Conservation (phyloP, 345 rosid genomes). For the Toxicodendron radicans region DNA sequence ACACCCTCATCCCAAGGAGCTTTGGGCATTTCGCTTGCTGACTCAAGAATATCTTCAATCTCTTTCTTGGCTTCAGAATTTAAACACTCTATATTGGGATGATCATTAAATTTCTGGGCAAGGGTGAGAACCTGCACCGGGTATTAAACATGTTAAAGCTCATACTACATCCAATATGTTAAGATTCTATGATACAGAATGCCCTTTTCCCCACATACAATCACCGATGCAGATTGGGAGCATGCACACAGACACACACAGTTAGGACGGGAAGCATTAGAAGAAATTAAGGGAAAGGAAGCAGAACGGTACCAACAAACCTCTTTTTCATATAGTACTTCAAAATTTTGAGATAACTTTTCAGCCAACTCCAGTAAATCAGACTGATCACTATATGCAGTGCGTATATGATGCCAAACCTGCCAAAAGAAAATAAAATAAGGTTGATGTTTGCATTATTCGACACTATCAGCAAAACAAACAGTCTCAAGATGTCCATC, state of each 20-base stretch:
- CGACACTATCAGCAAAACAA: neutral
- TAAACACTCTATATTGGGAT: conserved; percentile 17
- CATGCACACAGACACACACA: neutral
- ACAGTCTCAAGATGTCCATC: neutral
- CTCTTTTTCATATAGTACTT: conserved; percentile 34
- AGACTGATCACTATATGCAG: conserved; percentile 34
- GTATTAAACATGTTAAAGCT: conserved; percentile 11
- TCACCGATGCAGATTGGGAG: too few relatives aligned
- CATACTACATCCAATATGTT: neutral
- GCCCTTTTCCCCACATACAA: neutral
- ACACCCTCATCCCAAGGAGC: conserved; percentile 44
- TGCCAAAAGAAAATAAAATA: conserved; percentile 19
- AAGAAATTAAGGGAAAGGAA: neutral
- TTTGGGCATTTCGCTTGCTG: conserved; percentile 29
- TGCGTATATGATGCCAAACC: conserved; percentile 38
- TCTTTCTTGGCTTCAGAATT: conserved; percentile 33
- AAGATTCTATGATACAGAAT: conserved; percentile 6
- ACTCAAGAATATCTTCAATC: conserved; percentile 30
- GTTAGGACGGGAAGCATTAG: neutral
- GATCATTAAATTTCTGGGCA: conserved; percentile 23
- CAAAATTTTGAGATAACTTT: conserved; percentile 35
- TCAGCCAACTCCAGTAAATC: conserved; percentile 32
- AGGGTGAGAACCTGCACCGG: conserved; percentile 37
- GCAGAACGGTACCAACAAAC: conserved; percentile 17
- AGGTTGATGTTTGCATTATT: neutral